Percentiles rank a stretch among this genome's conserved stretches.
Conservation (phyloP, 495 filamentous ascomycete species). For the Tuber microsphaerosporum region DNA sequence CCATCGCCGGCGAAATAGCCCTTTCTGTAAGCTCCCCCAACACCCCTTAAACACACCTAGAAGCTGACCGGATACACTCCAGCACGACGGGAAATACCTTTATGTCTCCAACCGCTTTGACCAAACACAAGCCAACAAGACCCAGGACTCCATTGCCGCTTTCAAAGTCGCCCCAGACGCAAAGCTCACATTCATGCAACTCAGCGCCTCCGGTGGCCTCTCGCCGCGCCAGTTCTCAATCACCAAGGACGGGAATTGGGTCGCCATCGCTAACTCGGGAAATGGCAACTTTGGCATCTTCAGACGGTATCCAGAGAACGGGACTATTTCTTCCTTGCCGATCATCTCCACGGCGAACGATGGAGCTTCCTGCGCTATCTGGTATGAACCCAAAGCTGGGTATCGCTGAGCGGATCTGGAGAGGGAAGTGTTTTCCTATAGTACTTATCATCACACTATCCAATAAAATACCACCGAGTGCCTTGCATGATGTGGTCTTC, state of each 20-base stretch:
- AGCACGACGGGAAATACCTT: conserved; percentile 56
- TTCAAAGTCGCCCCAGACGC: conserved; percentile 50
- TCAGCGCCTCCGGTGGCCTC: conserved; percentile 53
- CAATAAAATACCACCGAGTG: neutral
- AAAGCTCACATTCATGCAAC: conserved; percentile 48
- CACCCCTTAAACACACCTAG: neutral
- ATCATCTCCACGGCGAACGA: neutral
- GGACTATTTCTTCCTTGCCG: neutral
- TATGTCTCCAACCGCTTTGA: conserved; percentile 59
- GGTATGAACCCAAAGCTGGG: neutral
- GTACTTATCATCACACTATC: neutral
- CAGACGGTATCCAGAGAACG: neutral
- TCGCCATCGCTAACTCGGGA: neutral
- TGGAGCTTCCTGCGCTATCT: neutral
- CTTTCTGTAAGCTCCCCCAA: conserved; percentile 50
- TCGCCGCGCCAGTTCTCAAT: conserved; percentile 57
- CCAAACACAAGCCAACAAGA: conserved; percentile 42
- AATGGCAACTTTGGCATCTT: neutral
- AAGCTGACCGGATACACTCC: conserved; percentile 10
- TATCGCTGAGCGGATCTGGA: neutral
- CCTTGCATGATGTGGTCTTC: neutral
- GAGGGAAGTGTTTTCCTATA: neutral
- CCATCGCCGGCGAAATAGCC: conserved; percentile 54
- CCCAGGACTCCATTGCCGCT: conserved; percentile 47
- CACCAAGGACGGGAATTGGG: conserved; percentile 11